Percentiles rank a stretch among this genome's conserved stretches.
phyloP scores from a whole-genome alignment of 163 green algal genomes.

The Trebouxiophyceae sp. region DNA sequence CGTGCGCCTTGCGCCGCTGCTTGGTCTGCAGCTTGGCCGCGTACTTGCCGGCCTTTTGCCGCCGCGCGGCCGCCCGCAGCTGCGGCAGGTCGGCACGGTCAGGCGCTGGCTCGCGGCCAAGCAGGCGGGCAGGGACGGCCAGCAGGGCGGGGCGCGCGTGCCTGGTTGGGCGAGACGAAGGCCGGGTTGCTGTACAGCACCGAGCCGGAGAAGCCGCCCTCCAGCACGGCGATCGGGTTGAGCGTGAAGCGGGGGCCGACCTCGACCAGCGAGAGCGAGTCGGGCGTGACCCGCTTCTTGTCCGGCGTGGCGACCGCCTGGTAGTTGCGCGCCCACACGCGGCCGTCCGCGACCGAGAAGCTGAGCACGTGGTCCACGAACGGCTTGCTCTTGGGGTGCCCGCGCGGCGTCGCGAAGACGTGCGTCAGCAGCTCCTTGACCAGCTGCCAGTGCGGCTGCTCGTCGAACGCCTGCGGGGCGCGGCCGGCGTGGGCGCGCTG shows the following conservation, averaged over 20 bases:
- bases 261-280: constrained; percentile 72
- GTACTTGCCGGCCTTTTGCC: constrained; percentile 57
- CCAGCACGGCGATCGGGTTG: constrained; percentile 94
- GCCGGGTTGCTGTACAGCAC: constrained; percentile 91
- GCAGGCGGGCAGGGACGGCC: background rate
- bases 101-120: too few species aligned
- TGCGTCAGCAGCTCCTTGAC: constrained; percentile 93
- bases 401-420: constrained; percentile 79
- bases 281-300: constrained; percentile 58
- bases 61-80: constrained; percentile 47
- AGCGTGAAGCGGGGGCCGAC: constrained; percentile 86
- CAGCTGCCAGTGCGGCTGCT: constrained; percentile 78
- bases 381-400: constrained; percentile 89
- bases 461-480: constrained; percentile 63
- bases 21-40: constrained; percentile 35
- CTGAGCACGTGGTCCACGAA: constrained; percentile 96
- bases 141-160: constrained; percentile 14
- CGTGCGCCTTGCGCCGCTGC: constrained; percentile 24
- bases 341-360: constrained; percentile 85
- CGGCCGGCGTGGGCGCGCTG: too few species aligned
- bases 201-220: constrained; percentile 78
- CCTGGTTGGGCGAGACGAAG: constrained; percentile 91
- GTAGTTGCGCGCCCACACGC: constrained; percentile 98
- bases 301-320: constrained; percentile 75
- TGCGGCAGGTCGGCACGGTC: too few species aligned